These are phyloP conservation scores for Sideroxylon spinosum DNA, from an alignment of 179 eudicot species.

Conservation along the genomic window DNA sequence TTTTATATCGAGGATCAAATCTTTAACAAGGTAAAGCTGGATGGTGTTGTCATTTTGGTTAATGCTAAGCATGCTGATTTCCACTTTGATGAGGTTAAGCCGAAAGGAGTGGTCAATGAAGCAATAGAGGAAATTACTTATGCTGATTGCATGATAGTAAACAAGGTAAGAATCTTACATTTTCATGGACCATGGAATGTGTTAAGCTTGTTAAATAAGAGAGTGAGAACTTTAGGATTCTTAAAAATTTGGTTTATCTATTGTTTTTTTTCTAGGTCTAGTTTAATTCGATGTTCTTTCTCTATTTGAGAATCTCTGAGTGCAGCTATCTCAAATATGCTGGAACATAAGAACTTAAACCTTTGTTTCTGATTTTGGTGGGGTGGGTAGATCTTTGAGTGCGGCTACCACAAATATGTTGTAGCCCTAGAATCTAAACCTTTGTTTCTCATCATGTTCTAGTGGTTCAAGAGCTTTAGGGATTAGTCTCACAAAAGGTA, in stretches of 20 bases:
- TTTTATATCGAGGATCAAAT: constrained; percentile 92
- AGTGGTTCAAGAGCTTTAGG: too few species aligned
- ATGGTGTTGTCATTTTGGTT: constrained; percentile 94
- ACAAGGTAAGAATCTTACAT: constrained; percentile 49
- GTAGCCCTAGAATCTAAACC: too few species aligned
- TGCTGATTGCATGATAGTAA: constrained; percentile 94
- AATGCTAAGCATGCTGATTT: constrained; percentile 81
- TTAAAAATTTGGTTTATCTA: too few species aligned
- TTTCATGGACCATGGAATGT: not conserved
- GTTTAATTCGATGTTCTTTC: not conserved
- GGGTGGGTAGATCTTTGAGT: too few species aligned
- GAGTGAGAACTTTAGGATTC: not conserved
- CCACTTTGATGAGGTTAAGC: constrained; percentile 85
- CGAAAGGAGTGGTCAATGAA: constrained; percentile 93
- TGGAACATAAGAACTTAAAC: not conserved
- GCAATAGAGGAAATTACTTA: constrained; percentile 96
- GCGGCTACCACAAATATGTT: too few species aligned
- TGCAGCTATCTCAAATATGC: not conserved
- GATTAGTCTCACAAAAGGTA: too few species aligned
- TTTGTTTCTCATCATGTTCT: too few species aligned
- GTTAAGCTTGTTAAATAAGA: not conserved
- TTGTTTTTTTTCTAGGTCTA: not conserved
- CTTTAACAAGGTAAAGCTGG: constrained; percentile 81
- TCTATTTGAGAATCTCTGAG: not conserved
- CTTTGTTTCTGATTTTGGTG: too few species aligned